Evolutionary conservation across 1,139 yeast genomes (phyloP), one percentile per base, ranked within the genome.

Genomic region (Trichomonascaceae sp.): DNA sequence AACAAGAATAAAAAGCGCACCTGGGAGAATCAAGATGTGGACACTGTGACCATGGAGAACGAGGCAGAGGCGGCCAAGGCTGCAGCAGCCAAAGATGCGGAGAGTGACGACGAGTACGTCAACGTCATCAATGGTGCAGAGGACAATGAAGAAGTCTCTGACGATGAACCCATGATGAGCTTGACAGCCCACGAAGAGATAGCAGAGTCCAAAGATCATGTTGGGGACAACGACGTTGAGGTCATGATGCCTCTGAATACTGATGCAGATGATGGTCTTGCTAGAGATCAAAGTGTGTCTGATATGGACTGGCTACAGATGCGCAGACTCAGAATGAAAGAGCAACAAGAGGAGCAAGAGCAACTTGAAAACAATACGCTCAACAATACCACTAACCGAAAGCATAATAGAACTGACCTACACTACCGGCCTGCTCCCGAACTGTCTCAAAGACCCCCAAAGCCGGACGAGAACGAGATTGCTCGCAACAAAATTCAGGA

Each of bases 241-340:
- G 39, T 31, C 16, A 40, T 42, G 45, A 36, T 41, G 29, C 35
- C 46, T 8, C 27, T 42, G 16, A 36, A 32, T 8, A 33, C 28
- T 26, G 26, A 20, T 6, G 32, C 28, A 8, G 43, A 44, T 4
- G 56, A 48, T 14, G 50, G 52, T 3, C 39, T 59, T 5, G 74
- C 76, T 0, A 60, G 59, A 17, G 71, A 72, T 43, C 74, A 70
- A 36, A 62, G 57, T 17, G 66, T 82, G 6, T 68, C 92, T 13
- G 97, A 87, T 60, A 59, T 81, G 38, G 95, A 87, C 42, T 87
- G 98, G 98, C 67, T 89, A 42, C 75, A 74, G 47, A 71, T 71
- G 48, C 74, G 84, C 54, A 69, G 93, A 55, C 73, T 69, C 15
- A 72, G 93, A 51, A 81, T 85, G 51, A 71, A 64, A 41, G 85